Percentiles rank a stretch among this genome's conserved stretches.
phyloP scores from a whole-genome alignment of 495 filamentous ascomycete species.

The Podospora australis region DNA sequence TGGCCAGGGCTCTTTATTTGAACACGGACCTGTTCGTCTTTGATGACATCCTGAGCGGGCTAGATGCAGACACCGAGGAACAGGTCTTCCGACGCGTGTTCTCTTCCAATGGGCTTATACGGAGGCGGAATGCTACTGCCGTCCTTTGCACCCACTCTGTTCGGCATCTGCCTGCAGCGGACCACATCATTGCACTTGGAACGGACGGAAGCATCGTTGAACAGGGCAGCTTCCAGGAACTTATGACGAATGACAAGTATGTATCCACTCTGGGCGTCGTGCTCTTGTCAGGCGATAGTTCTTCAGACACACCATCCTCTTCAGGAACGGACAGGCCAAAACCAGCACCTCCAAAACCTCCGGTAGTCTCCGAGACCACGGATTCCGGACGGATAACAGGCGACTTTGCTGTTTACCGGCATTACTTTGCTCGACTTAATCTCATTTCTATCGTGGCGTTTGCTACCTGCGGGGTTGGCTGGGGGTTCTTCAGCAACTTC shows the following conservation, averaged over 20 bases:
- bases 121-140: constrained; percentile 17
- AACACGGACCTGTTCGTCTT: constrained; percentile 24
- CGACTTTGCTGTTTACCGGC: constrained; percentile 17
- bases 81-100: constrained; percentile 53
- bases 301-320: background rate
- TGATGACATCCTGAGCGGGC: constrained; percentile 53
- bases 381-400: constrained; percentile 12
- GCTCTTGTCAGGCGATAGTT: too few relatives aligned
- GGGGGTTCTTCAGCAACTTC: constrained; percentile 18
- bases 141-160: constrained; percentile 24
- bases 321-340: background rate
- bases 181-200: constrained; percentile 38
- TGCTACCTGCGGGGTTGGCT: constrained; percentile 1
- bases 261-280: constrained; percentile 14
- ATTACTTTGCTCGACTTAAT: constrained; percentile 19
- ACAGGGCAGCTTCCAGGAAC: constrained; percentile 21
- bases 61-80: constrained; percentile 57
- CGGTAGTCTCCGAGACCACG: background rate
- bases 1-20: constrained; percentile 30
- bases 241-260: constrained; percentile 20
- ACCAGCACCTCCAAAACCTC: background rate
- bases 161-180: constrained; percentile 42
- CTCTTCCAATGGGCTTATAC: constrained; percentile 18
- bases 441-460: background rate
- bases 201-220: constrained; percentile 18